These are phyloP conservation scores for Alternaria arbusti DNA, from an alignment of 2,329 filamentous ascomycete genomes.

Conservation along the genomic window DNA sequence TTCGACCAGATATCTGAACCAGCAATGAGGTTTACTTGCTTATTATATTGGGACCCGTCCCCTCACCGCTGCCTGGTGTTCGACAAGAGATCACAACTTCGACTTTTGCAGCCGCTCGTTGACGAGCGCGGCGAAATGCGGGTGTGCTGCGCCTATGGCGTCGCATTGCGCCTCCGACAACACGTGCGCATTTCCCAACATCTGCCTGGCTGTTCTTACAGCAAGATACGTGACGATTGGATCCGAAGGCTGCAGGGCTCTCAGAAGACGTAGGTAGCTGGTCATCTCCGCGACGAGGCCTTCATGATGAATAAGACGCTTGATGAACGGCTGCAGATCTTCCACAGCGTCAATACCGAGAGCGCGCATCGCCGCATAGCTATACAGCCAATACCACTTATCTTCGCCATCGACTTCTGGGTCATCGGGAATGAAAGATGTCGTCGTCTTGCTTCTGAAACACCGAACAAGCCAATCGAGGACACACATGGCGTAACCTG, in stretches of 20 bases:
- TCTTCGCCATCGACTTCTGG: conserved; percentile 6
- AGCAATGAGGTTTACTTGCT: background rate
- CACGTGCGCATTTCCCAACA: background rate
- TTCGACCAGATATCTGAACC: background rate
- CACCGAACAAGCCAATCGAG: conserved; percentile 8
- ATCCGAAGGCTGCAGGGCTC: background rate
- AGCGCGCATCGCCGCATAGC: conserved; percentile 8
- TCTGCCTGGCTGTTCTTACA: background rate
- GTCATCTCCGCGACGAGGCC: background rate
- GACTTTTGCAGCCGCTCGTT: background rate
- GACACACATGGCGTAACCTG: conserved; percentile 11
- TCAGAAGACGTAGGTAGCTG: background rate
- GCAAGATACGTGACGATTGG: background rate
- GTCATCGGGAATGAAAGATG: background rate
- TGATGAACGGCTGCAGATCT: conserved; percentile 1
- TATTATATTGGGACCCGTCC: background rate
- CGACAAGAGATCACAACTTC: background rate
- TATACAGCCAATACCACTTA: conserved; percentile 14
- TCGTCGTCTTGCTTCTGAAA: background rate
- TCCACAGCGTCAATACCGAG: conserved; percentile 9
- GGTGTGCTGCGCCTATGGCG: background rate
- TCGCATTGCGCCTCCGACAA: background rate
- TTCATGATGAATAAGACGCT: background rate
- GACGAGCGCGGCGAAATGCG: background rate
- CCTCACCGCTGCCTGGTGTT: background rate